Evolutionary conservation across 345 rosid species (phyloP).

Genomic region (Punica granatum): DNA sequence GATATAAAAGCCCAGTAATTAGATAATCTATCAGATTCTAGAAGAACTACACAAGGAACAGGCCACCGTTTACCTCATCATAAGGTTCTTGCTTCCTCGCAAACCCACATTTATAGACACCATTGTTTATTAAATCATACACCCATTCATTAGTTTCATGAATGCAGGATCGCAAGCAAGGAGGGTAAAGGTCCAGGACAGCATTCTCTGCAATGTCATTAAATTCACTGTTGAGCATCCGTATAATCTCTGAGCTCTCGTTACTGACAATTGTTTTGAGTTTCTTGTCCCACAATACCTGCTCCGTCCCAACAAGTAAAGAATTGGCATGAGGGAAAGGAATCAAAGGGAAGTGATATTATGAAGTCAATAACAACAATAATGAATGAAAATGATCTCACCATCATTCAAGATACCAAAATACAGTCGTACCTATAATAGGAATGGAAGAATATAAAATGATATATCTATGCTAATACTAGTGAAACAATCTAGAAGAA

Average conservation of each 20-base stretch:
- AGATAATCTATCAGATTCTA: background rate
- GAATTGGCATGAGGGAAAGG: background rate
- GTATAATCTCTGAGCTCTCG: slow-evolving; percentile 43
- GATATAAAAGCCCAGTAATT: background rate
- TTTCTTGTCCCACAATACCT: slow-evolving; percentile 54
- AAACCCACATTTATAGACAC: slow-evolving; percentile 48
- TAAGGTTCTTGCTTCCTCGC: slow-evolving; percentile 43
- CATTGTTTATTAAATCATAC: slow-evolving; percentile 30
- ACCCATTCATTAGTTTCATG: slow-evolving; percentile 39
- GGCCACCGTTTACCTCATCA: slow-evolving; percentile 27
- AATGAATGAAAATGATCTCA: background rate
- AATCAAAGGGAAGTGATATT: background rate
- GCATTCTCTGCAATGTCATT: slow-evolving; percentile 40
- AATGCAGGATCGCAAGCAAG: slow-evolving; percentile 21
- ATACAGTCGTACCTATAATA: background rate
- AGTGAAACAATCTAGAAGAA: slow-evolving; percentile 12
- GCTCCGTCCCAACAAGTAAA: background rate
- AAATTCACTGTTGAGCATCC: slow-evolving; percentile 44
- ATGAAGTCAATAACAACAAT: background rate
- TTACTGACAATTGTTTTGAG: slow-evolving; percentile 42
- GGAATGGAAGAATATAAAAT: background rate
- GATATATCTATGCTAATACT: background rate
- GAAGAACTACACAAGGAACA: background rate
- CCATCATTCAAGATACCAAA: slow-evolving; percentile 8
- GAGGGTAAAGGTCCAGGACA: slow-evolving; percentile 37